Evolutionary conservation across 805 yeast species (phyloP).

Genomic region (Suhomyces xylopsoci): DNA sequence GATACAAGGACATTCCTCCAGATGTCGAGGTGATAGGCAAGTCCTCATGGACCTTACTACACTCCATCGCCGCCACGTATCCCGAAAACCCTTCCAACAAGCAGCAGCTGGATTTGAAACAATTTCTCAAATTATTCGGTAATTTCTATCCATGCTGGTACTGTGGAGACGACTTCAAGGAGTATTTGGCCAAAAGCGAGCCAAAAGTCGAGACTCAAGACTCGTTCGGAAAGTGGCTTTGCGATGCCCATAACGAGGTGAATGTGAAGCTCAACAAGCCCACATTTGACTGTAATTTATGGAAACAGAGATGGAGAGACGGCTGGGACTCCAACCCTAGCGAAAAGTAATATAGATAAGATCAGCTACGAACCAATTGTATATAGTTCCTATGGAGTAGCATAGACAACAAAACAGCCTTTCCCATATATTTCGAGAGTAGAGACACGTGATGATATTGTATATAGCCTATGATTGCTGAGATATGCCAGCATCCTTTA

Average conservation of each 20-base stretch:
- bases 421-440: background rate
- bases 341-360: background rate
- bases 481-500: background rate
- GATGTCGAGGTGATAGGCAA: slow-evolving; percentile 79
- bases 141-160: slow-evolving; percentile 89
- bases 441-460: background rate
- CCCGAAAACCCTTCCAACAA: slow-evolving; percentile 62
- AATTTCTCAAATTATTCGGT: slow-evolving; percentile 68
- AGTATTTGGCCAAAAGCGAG: slow-evolving; percentile 51
- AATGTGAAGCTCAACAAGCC: slow-evolving; percentile 84
- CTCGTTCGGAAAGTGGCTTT: slow-evolving; percentile 84
- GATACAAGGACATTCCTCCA: slow-evolving; percentile 64
- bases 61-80: slow-evolving; percentile 84
- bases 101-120: slow-evolving; percentile 69
- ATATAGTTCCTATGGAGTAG: background rate
- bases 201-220: slow-evolving; percentile 67
- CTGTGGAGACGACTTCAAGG: slow-evolving; percentile 82
- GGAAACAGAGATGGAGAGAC: slow-evolving; percentile 94
- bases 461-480: background rate
- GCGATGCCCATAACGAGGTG: slow-evolving; percentile 94
- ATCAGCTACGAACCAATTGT: background rate
- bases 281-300: slow-evolving; percentile 77
- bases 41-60: slow-evolving; percentile 90
- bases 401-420: background rate
- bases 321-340: slow-evolving; percentile 67